Evolutionary conservation across 768 basidiomycete genomes (phyloP), one percentile per base, ranked within the genome.

Genomic region (Russula brevipes): DNA sequence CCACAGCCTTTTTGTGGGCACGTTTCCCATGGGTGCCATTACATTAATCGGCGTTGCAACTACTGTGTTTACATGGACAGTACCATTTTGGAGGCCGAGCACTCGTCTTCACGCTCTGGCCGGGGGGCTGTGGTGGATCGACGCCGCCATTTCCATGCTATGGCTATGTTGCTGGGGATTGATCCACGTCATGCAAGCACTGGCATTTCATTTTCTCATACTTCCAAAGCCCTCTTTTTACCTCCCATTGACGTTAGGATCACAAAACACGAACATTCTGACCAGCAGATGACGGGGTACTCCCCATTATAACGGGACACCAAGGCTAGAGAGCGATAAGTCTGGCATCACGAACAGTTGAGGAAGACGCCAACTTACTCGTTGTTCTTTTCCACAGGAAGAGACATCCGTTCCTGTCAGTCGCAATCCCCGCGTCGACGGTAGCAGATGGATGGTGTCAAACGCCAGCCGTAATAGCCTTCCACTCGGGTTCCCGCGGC

Each of bases 231-330:
- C 35, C n/a, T n/a, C 1, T 17, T 38, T 24, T 14, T 9, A 16
- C 35, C 59, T 35, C 31, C 10, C 35, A 12, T 4, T 33, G 42
- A 6, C 24, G n/a, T 35, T 31, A 65, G 60, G 58, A 57, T 57
- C 7, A 46, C 60, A 30, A 41, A 39, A 10, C 86, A 91, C 19
- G 74, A 76, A 6, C 85, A 90, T 69, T 73, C 82, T 0, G 69
- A 85, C 5, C 75, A 80, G 47, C 70, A 74, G 1, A 81, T 90
- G 80, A 84, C 84, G 0, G 89, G 89, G 76, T 91, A 8, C 83
- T 92, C 36, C 91, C 91, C 0, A 81, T 89, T 11, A 86, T 92
- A 3, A 83, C 89, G n/a, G n/a, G n/a, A n/a, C n/a, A n/a, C n/a
- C n/a, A n/a, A n/a, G n/a, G n/a, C n/a, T n/a, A n/a, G n/a, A n/a